Evolutionary conservation across 805 yeast genomes (phyloP).

Genomic region (Kodamaea leandrae): DNA sequence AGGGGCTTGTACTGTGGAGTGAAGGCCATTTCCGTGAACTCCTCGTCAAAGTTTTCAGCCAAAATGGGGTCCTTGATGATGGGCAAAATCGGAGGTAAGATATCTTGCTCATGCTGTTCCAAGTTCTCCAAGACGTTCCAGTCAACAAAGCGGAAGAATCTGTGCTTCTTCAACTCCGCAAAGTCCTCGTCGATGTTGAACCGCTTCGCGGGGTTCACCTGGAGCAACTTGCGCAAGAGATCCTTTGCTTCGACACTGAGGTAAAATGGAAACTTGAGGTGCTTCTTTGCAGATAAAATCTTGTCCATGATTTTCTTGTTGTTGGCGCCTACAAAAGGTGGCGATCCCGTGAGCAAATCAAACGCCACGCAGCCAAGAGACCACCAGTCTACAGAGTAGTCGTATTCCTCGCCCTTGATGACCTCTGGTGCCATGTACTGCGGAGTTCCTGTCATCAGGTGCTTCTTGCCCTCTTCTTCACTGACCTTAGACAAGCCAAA

Average conservation of each 20-base stretch:
- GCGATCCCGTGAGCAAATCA: constrained; percentile 44
- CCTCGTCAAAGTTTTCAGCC: constrained; percentile 45
- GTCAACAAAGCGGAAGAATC: constrained; percentile 38
- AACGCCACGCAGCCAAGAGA: constrained; percentile 44
- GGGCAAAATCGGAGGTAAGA: constrained; percentile 43
- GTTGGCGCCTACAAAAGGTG: constrained; percentile 45
- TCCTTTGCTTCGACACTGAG: constrained; percentile 43
- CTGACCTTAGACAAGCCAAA: constrained; percentile 44
- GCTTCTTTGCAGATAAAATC: constrained; percentile 31
- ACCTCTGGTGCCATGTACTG: constrained; percentile 50
- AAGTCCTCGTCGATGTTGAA: constrained; percentile 38
- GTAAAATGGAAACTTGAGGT: constrained; percentile 38
- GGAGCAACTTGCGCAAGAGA: constrained; percentile 36
- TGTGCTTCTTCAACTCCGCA: constrained; percentile 31
- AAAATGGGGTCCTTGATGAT: constrained; percentile 42
- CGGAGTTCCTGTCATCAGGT: constrained; percentile 44
- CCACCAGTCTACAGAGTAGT: constrained; percentile 48
- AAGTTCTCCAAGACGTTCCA: constrained; percentile 35
- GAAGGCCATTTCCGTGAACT: constrained; percentile 41
- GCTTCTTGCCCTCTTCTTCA: constrained; percentile 17
- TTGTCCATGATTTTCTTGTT: constrained; percentile 40
- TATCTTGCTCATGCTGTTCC: constrained; percentile 11
- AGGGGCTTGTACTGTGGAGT: constrained; percentile 24
- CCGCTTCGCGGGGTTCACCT: constrained; percentile 36
- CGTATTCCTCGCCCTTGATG: constrained; percentile 39